These are phyloP conservation scores for Plenodomus lindquistii DNA, from an alignment of 2,329 filamentous ascomycete genomes.

Conservation along the genomic window DNA sequence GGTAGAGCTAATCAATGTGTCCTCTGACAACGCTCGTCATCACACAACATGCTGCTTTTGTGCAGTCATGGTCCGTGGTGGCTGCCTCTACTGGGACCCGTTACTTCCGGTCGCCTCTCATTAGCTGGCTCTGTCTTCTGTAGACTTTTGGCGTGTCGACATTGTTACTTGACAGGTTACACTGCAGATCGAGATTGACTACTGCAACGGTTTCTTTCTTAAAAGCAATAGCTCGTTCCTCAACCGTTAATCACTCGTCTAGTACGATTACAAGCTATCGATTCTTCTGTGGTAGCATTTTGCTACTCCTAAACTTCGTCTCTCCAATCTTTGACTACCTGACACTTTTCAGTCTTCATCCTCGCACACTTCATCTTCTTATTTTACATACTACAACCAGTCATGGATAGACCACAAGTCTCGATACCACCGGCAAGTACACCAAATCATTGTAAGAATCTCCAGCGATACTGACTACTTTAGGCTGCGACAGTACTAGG, in stretches of 20 bases:
- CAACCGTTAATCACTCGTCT: background rate
- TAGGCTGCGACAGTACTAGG: slow-evolving; percentile 47
- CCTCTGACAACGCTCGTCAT: slow-evolving; percentile 32
- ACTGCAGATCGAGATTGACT: background rate
- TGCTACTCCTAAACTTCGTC: background rate
- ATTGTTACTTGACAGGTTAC: slow-evolving; percentile 8
- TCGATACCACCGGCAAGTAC: slow-evolving; percentile 39
- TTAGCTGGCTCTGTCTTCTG: slow-evolving; percentile 20
- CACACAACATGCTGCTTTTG: slow-evolving; percentile 22
- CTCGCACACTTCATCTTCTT: background rate
- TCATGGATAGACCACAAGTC: slow-evolving; percentile 39
- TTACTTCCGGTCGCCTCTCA: slow-evolving; percentile 14
- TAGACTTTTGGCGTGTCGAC: slow-evolving; percentile 13
- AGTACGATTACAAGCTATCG: background rate
- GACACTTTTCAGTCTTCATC: background rate
- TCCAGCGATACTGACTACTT: slow-evolving; percentile 22
- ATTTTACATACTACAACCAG: background rate
- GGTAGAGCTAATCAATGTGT: slow-evolving; percentile 39
- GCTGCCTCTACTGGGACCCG: slow-evolving; percentile 13
- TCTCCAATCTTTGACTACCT: background rate
- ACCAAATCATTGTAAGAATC: background rate
- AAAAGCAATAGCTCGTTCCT: background rate
- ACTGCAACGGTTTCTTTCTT: background rate
- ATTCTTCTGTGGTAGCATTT: background rate
- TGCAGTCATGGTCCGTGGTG: slow-evolving; percentile 14